phyloP scores from a whole-genome alignment of 495 filamentous ascomycete species.

The Letharia lupina region DNA sequence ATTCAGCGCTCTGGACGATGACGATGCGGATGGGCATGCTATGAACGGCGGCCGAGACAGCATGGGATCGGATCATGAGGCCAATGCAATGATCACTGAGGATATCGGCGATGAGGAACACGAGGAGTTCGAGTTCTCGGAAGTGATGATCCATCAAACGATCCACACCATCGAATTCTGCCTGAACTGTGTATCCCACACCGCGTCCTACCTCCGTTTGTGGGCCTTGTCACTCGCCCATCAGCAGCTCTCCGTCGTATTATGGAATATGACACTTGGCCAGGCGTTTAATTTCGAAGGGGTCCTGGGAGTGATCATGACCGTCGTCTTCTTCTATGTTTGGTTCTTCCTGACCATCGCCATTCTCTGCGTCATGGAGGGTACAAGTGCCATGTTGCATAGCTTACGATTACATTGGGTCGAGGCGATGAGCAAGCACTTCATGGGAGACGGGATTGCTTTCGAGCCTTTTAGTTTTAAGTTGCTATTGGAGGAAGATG shows the following conservation, averaged over 20 bases:
- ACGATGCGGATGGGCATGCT: slow-evolving; percentile 57
- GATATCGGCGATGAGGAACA: slow-evolving; percentile 63
- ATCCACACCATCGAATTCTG: slow-evolving; percentile 99
- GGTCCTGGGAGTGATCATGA: slow-evolving; percentile 62
- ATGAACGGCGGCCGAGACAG: slow-evolving; percentile 59
- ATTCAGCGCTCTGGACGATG: slow-evolving; percentile 78
- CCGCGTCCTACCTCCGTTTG: slow-evolving; percentile 94
- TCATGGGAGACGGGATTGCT: slow-evolving; percentile 85
- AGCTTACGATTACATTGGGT: slow-evolving; percentile 96
- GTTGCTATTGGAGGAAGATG: slow-evolving; percentile 77
- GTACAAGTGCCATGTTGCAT: slow-evolving; percentile 86
- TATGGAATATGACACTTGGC: slow-evolving; percentile 92
- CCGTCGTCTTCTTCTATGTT: slow-evolving; percentile 68
- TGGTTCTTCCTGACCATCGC: slow-evolving; percentile 82
- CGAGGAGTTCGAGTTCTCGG: slow-evolving; percentile 92
- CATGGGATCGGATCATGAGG: slow-evolving; percentile 73
- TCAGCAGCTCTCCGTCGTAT: slow-evolving; percentile 91
- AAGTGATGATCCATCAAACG: slow-evolving; percentile 97
- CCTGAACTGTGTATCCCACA: slow-evolving; percentile 97
- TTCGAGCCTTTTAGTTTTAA: slow-evolving; percentile 93
- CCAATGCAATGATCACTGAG: slow-evolving; percentile 84
- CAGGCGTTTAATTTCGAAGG: slow-evolving; percentile 59
- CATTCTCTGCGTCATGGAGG: slow-evolving; percentile 74
- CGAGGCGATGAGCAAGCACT: slow-evolving; percentile 99
- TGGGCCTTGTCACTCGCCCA: slow-evolving; percentile 97